A percentile compares a stretch with the other conserved stretches of the same genome.
Conservation (phyloP, 1,284 basidiomycete species). For the Naganishia sp. region DNA sequence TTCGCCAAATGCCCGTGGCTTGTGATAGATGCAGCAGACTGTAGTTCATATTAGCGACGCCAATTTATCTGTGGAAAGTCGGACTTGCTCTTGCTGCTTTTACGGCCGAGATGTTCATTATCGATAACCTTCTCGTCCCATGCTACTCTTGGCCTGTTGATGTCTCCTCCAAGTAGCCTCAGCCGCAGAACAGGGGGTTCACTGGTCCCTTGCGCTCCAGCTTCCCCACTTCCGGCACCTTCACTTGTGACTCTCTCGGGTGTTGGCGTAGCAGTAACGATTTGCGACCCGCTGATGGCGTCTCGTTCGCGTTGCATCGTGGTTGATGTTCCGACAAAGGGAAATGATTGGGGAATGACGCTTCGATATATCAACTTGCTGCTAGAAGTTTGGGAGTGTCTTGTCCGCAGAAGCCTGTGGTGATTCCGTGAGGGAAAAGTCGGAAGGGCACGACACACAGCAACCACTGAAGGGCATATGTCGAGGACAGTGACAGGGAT, state of each 20-base stretch:
- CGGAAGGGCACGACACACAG: too few species aligned
- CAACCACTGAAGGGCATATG: too few species aligned
- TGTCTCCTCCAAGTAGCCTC: conserved; percentile 49
- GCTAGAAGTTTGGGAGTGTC: too few species aligned
- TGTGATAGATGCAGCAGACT: conserved; percentile 59
- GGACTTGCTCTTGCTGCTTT: conserved; percentile 57
- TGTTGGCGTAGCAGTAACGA: conserved; percentile 37
- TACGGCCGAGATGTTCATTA: conserved; percentile 56
- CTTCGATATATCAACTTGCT: too few species aligned
- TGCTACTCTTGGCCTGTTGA: conserved; percentile 46
- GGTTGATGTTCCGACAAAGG: neutral
- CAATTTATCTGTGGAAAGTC: too few species aligned
- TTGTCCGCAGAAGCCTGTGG: too few species aligned
- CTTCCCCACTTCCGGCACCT: neutral
- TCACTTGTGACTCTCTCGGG: conserved; percentile 33
- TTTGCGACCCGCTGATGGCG: conserved; percentile 40
- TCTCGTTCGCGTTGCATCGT: conserved; percentile 23
- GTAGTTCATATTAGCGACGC: neutral
- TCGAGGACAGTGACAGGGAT: too few species aligned
- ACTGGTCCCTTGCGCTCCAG: conserved; percentile 19
- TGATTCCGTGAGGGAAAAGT: too few species aligned
- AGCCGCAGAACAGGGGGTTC: conserved; percentile 42
- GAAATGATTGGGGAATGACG: too few species aligned
- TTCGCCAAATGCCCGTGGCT: conserved; percentile 54
- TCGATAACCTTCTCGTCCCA: conserved; percentile 56